phyloP scores from a whole-genome alignment of 1,284 basidiomycete genomes.

The Papiliotrema nemorosa region DNA sequence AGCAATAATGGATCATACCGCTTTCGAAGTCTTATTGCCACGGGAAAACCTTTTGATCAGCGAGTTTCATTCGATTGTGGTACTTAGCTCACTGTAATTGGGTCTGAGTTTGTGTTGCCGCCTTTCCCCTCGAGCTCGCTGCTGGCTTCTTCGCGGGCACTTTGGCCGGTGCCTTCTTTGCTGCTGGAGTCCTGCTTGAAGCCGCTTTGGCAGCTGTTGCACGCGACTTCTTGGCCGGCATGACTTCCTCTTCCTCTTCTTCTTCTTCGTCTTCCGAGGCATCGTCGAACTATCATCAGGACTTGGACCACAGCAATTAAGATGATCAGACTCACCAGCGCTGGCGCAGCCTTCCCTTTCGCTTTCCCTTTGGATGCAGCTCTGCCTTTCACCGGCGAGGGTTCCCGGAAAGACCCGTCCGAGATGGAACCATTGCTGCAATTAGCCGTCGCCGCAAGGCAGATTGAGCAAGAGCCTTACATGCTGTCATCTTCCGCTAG shows the following conservation, averaged over 20 bases:
- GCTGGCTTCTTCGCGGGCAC: constrained; percentile 60
- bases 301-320: constrained; percentile 14
- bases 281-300: constrained; percentile 51
- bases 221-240: constrained; percentile 55
- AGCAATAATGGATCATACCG: constrained; percentile 5
- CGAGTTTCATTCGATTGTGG: background rate
- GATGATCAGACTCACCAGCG: constrained; percentile 14
- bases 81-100: constrained; percentile 52
- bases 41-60: constrained; percentile 5
- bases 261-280: constrained; percentile 57
- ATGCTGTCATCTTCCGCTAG: constrained; percentile 28
- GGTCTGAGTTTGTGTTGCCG: constrained; percentile 53
- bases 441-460: background rate
- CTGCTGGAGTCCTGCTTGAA: constrained; percentile 44
- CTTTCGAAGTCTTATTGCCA: constrained; percentile 12
- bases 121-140: constrained; percentile 19
- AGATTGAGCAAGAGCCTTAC: constrained; percentile 5
- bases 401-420: constrained; percentile 37
- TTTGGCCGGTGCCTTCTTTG: constrained; percentile 43
- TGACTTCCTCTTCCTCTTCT: constrained; percentile 60
- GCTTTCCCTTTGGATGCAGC: constrained; percentile 46
- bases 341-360: constrained; percentile 52
- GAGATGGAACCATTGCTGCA: constrained; percentile 48
- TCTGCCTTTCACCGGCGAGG: constrained; percentile 19
- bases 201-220: constrained; percentile 58